Conservation (phyloP, 108 stramenopile species). For the Pseudonitzschia multistriata region DNA sequence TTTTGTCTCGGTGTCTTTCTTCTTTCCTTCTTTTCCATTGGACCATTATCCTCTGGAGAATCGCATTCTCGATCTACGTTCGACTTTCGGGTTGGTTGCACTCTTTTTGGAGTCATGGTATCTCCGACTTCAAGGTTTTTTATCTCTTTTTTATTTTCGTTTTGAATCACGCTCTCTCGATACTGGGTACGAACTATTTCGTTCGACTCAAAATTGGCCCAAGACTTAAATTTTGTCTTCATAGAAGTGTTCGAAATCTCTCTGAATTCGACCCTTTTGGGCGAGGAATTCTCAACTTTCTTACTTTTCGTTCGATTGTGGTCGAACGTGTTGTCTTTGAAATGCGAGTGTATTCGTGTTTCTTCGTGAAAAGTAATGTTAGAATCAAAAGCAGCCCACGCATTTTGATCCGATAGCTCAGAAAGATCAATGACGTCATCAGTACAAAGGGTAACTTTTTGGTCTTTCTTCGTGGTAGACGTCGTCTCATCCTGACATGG, state of each 20-base stretch:
- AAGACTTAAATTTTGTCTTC: background rate
- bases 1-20: background rate
- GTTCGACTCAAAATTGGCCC: constrained; percentile 5
- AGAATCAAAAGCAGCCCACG: background rate
- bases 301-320: background rate
- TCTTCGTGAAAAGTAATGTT: background rate
- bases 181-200: background rate
- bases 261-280: background rate
- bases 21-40: background rate
- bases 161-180: background rate
- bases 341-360: background rate
- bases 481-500: background rate
- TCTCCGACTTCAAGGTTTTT: background rate
- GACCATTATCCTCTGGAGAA: background rate
- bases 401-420: background rate
- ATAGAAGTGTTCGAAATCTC: background rate
- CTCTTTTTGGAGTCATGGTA: background rate
- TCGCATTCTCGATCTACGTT: background rate
- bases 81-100: background rate
- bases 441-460: no score
- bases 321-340: background rate
- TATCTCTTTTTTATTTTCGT: background rate
- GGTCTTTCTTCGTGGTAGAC: no score
- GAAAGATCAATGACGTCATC: no score
- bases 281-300: background rate